These are phyloP conservation scores for Leucosporidium yakuticum DNA, from an alignment of 768 basidiomycete genomes.

Conservation along the genomic window DNA sequence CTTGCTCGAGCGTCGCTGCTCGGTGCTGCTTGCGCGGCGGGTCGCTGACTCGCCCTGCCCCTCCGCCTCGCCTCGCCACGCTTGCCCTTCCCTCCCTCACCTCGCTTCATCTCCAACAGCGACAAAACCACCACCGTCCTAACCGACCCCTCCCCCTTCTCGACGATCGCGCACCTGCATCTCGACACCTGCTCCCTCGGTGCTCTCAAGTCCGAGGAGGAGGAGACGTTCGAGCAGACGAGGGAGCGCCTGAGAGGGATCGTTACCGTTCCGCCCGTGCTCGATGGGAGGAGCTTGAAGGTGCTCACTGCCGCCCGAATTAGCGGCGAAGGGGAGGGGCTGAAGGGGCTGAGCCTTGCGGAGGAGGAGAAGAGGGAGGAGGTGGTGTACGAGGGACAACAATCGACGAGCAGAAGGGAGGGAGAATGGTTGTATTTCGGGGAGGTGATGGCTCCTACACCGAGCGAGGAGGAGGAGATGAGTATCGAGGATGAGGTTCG, in stretches of 20 bases:
- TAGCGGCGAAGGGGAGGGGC: not conserved
- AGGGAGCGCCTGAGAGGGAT: conserved; percentile 7
- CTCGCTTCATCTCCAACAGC: conserved; percentile 43
- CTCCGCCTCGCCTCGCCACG: not conserved
- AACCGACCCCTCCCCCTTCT: conserved; percentile 60
- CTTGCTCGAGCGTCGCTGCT: too few relatives aligned
- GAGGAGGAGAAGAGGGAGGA: not conserved
- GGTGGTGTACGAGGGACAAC: not conserved
- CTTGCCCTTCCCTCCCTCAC: not conserved
- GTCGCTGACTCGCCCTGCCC: too few relatives aligned
- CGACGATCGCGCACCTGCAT: conserved; percentile 83
- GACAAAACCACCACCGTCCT: conserved; percentile 64
- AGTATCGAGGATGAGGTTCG: conserved; percentile 63
- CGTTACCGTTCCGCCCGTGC: not conserved
- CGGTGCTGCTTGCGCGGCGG: too few relatives aligned
- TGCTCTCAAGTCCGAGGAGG: conserved; percentile 9
- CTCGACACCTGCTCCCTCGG: conserved; percentile 64
- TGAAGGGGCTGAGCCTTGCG: not conserved
- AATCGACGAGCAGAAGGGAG: conserved; percentile 10
- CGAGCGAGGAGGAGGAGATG: not conserved
- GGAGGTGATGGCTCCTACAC: conserved; percentile 54
- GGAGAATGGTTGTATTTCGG: conserved; percentile 62
- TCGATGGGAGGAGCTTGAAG: not conserved
- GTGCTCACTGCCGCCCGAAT: not conserved
- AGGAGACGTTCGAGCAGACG: conserved; percentile 21